A percentile compares a stretch with the other conserved stretches of the same genome.
Conservation (phyloP, 73 alveolate species). For the Paramecium biaurelia region DNA sequence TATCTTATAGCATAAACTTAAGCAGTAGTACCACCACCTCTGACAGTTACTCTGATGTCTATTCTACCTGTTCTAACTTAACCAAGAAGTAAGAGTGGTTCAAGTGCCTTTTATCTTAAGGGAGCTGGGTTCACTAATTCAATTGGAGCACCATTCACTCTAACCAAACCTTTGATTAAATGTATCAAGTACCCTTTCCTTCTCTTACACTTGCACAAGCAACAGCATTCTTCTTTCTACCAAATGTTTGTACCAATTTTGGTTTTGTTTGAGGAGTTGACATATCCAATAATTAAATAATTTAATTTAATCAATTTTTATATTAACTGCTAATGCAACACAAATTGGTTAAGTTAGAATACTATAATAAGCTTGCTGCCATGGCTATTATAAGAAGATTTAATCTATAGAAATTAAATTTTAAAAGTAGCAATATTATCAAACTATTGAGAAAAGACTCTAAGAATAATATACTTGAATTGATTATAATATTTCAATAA, state of each 20-base stretch:
- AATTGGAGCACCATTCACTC: slow-evolving; percentile 95
- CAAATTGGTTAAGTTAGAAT: not conserved
- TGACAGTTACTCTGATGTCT: slow-evolving; percentile 94
- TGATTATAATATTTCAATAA: slow-evolving; percentile 11
- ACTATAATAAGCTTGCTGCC: not conserved
- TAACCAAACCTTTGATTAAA: slow-evolving; percentile 65
- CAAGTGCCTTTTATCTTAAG: slow-evolving; percentile 92
- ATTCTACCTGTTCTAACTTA: slow-evolving; percentile 82
- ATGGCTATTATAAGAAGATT: not conserved
- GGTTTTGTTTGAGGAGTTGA: slow-evolving; percentile 26
- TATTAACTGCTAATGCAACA: not conserved
- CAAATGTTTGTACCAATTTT: slow-evolving; percentile 90
- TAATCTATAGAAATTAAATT: not conserved
- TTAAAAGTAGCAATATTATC: not conserved
- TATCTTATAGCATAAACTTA: slow-evolving; percentile 97
- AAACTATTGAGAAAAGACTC: not conserved
- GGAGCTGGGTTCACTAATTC: slow-evolving; percentile 94
- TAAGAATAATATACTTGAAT: not conserved
- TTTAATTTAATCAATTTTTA: not conserved
- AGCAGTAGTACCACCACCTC: slow-evolving; percentile 95
- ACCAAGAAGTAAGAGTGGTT: slow-evolving; percentile 95
- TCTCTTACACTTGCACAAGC: slow-evolving; percentile 91
- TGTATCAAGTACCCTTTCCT: slow-evolving; percentile 71
- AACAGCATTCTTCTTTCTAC: slow-evolving; percentile 95
- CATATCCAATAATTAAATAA: slow-evolving; percentile 46